Percentiles rank a stretch among this genome's conserved stretches.
These are phyloP conservation scores for Trametes pubescens DNA, from an alignment of 1,284 basidiomycete genomes.

Conservation along the genomic window DNA sequence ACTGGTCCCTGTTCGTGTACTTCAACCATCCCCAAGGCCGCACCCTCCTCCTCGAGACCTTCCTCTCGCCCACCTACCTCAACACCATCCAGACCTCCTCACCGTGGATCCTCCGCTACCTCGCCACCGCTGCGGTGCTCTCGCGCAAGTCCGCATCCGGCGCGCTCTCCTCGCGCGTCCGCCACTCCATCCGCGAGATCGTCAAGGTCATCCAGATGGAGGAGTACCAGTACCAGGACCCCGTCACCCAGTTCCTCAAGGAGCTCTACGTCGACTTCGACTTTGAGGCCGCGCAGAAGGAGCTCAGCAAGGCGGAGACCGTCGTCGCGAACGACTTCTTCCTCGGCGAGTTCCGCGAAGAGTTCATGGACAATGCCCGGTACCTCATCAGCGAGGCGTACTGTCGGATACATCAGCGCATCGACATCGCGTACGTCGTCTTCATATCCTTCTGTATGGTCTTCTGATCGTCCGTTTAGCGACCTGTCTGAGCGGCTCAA, in stretches of 20 bases:
- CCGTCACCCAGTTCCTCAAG: constrained; percentile 92
- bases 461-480: constrained; percentile 47
- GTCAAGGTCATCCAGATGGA: constrained; percentile 93
- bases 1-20: constrained; percentile 99
- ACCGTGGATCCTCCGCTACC: constrained; percentile 96
- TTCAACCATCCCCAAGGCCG: constrained; percentile 96
- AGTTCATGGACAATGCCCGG: constrained; percentile 95
- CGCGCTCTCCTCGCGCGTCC: constrained; percentile 71
- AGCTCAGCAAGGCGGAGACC: constrained; percentile 81
- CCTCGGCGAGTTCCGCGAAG: constrained; percentile 87
- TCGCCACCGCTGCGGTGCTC: constrained; percentile 92
- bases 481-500: constrained; percentile 95
- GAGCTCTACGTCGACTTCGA: constrained; percentile 95
- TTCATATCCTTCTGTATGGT: neutral
- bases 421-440: constrained; percentile 86
- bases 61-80: constrained; percentile 95
- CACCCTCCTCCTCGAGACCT: constrained; percentile 94
- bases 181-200: constrained; percentile 87
- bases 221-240: constrained; percentile 95
- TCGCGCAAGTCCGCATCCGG: constrained; percentile 70
- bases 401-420: constrained; percentile 96
- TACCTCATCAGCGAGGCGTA: constrained; percentile 97
- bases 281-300: constrained; percentile 88
- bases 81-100: constrained; percentile 98
- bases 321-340: constrained; percentile 96